Evolutionary conservation across 805 yeast genomes (phyloP).

Genomic region (Sungouiella blattae): DNA sequence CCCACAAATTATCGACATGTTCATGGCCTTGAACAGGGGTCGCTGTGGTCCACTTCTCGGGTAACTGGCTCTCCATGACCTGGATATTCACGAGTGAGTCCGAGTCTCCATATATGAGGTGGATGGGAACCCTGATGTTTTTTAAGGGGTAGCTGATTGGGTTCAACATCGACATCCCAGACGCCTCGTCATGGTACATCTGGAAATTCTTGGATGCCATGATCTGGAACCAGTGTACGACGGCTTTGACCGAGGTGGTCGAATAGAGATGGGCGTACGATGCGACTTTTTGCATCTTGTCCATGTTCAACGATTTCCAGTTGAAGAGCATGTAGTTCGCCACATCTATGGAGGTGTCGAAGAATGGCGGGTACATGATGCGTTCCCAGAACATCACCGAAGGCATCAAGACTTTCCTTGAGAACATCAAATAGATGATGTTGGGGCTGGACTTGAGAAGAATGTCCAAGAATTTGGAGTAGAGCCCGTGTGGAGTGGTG

Average conservation of each 20-base stretch:
- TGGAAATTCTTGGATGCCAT: slow-evolving; percentile 62
- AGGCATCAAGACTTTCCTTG: slow-evolving; percentile 69
- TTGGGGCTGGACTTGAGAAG: slow-evolving; percentile 75
- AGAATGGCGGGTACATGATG: slow-evolving; percentile 73
- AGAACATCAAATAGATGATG: slow-evolving; percentile 67
- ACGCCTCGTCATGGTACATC: slow-evolving; percentile 69
- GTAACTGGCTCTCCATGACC: slow-evolving; percentile 67
- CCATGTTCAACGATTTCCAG: slow-evolving; percentile 76
- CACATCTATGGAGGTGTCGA: slow-evolving; percentile 65
- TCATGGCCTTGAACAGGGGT: slow-evolving; percentile 70
- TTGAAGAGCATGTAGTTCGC: slow-evolving; percentile 67
- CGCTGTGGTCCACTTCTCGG: slow-evolving; percentile 45
- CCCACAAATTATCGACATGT: slow-evolving; percentile 91
- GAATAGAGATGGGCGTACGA: slow-evolving; percentile 86
- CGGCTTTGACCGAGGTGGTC: slow-evolving; percentile 85
- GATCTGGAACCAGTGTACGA: slow-evolving; percentile 53
- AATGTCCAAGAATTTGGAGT: slow-evolving; percentile 71
- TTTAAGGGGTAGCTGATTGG: slow-evolving; percentile 40
- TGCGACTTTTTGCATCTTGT: slow-evolving; percentile 68
- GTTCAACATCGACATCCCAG: slow-evolving; percentile 21
- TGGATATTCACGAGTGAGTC: slow-evolving; percentile 88
- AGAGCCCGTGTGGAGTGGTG: slow-evolving; percentile 83
- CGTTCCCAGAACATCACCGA: slow-evolving; percentile 78
- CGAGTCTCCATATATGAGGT: slow-evolving; percentile 70
- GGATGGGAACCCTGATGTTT: slow-evolving; percentile 58